Evolutionary conservation across 768 basidiomycete genomes (phyloP), one percentile per base, ranked within the genome.

Genomic region (Psilocybe azurescens): DNA sequence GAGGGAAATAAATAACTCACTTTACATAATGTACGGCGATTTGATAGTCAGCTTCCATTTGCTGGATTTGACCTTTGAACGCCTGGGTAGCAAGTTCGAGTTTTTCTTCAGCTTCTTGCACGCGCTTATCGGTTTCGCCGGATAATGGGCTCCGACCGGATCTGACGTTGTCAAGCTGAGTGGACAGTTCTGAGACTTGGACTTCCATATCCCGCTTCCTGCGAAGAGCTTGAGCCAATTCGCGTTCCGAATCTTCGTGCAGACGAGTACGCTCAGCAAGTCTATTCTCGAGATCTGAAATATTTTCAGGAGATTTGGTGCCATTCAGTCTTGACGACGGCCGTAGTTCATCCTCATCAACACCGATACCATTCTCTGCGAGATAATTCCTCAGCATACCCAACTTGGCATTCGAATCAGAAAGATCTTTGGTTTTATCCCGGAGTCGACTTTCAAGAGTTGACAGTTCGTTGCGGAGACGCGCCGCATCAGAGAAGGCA

Each of bases 21-120:
- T 98, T 99, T 68, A 98, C 95, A 77, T 97, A 98, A 72, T 95
- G 92, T 58, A 99, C 96, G 13, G 97, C 97, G 55, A 96, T 87
- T 70, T 95, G 92, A 75, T 99, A 99, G 70, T 98, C 97, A 51
- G 92, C 88, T 76, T 99, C 96, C 76, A 99, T 87, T 73, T 95
- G 92, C 68, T 89, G 86, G 78, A 96, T 84, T 59, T 91, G 87
- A 24, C 86, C 81, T 75, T 91, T 91, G 75, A 94, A 93, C 64
- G 80, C 83, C 61, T 84, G 82, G 72, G 95, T 94, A 30, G 88
- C 87, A 72, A 94, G 92, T 55, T 88, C 89, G 61, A 93, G 81
- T 72, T 88, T 91, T 59, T 83, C 86, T 73, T 95, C 93, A n/a
- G 85, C 82, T 66, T 91, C 91, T 47, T 79, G 79, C 53, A 83